Evolutionary conservation across 345 rosid genomes (phyloP), one percentile per base, ranked within the genome.

Genomic region (Hypericum perforatum): DNA sequence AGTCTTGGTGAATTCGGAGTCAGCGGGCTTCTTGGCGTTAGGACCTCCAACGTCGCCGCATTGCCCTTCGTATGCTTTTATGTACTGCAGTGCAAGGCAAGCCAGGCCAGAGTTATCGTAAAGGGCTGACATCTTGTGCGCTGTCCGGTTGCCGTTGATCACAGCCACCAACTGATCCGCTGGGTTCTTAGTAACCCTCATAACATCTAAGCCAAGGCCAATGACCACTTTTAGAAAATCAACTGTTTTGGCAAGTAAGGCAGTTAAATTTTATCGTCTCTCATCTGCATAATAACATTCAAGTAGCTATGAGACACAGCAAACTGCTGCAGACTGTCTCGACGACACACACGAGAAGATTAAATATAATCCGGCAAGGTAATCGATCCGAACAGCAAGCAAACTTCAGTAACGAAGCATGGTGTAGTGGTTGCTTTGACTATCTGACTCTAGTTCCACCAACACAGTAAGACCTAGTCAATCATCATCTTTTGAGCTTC

Each of bases 11-110:
- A 84, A 73, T 56, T 68, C 67, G 49, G 83, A 55, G 43, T 79
- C 85, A 11, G 75, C 51, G 6, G 94, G 94, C 62, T 79, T 84
- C 78, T 71, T 79, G 54, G 94, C 85, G 41, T 77, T 49, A 6
- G 72, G 8, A 36, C 87, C 92, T 16, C 87, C 88, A 12, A 84
- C 74, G 7, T 70, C 81, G 46, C 45, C 39, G 38, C 94, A 84
- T 9, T 77, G 64, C 41, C 94, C 94, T 71, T 73, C 63, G 63
- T 75, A 81, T 12, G 82, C 88, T 70, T 81, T 84, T 64, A 81
- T 75, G 63, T 81, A 81, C 57, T 84, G 88, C 69, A 84, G 67
- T 41, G 88, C 94, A 59, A 84, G 67, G 74, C 92, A 84, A 13
- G 78, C 92, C 32, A 84, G 66, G 53, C 92, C 85, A 0, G 81